Evolutionary conservation across 257 asterid genomes (phyloP).

Genomic region (Datura wrightii): DNA sequence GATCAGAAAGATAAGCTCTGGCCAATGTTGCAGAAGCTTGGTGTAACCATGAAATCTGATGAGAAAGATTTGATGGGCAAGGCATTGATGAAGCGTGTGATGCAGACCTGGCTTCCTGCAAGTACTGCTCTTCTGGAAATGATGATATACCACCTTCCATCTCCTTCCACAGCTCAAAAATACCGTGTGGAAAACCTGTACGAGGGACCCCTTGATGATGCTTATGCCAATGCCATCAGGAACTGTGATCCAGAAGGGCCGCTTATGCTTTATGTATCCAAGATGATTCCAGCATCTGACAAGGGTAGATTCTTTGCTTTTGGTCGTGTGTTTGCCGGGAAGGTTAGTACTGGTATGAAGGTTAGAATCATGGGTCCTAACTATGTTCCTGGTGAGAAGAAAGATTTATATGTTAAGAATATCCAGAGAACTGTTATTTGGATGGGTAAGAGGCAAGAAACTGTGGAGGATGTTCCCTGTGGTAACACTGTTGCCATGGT

Average conservation of each 20-base stretch:
- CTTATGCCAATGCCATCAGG: constrained; percentile 48
- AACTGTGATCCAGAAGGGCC: constrained; percentile 54
- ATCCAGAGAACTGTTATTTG: constrained; percentile 52
- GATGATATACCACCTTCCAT: constrained; percentile 45
- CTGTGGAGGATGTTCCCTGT: constrained; percentile 53
- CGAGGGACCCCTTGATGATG: constrained; percentile 50
- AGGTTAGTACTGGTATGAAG: constrained; percentile 44
- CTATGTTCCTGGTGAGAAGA: constrained; percentile 50
- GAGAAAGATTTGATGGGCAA: constrained; percentile 51
- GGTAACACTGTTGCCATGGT: constrained; percentile 55
- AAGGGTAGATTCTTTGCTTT: constrained; percentile 51
- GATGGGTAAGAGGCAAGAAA: constrained; percentile 56
- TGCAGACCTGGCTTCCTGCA: constrained; percentile 54
- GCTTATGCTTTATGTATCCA: constrained; percentile 51
- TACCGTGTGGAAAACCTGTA: constrained; percentile 54
- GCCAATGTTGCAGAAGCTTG: constrained; percentile 47
- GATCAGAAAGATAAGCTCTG: constrained; percentile 49
- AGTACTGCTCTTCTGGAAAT: constrained; percentile 44
- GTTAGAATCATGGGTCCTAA: constrained; percentile 53
- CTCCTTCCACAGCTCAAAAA: constrained; percentile 46
- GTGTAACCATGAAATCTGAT: constrained; percentile 40
- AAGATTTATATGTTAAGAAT: constrained; percentile 49
- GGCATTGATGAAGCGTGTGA: constrained; percentile 50
- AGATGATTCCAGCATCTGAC: constrained; percentile 55
- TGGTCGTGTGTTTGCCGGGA: constrained; percentile 50